Base-by-base conservation (phyloP, 768 basidiomycete species). In the Cystobasidium tubakii region DNA sequence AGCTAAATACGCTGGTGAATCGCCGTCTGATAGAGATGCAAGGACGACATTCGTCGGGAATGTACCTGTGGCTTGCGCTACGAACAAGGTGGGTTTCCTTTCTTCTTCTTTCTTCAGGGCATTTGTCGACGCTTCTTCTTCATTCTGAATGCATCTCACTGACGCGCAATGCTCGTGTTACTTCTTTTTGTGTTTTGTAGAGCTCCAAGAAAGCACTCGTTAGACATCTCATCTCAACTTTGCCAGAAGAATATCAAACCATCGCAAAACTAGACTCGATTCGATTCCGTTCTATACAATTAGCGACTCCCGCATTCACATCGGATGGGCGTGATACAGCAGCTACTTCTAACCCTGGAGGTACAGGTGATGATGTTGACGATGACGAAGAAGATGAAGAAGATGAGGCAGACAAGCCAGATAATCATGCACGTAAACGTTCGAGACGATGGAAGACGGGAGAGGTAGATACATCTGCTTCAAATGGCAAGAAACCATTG, bases 31-130 rank as follows among this genome's bases (percentile, higher is more conserved):
- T 36, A 67, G 53, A 42, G 88, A 96, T 77, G 85, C 85, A 21
- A 86, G 95, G 31, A 97, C 95, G 4, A 84, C 97, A 60, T 99
- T 99, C 81, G 83, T 99, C 17, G 94, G 94, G 1, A 97, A 97
- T 79, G 83, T 99, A 1, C 86, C 88, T 0, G 82, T 89, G 0
- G 88, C 90, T 9, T 86, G 90, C 23, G 88, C 87, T 21, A 88
- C 89, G 60, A 87, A 86, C 78, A 88, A 87, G 82, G 94, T 93
- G 75, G 25, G n/a, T 60, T 69, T 53, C 50, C 15, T 34, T 21
- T 29, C 34, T 50, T 42, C 0, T 57, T 70, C 29, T 1, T 36
- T 46, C 44, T 42, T 25, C 23, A 57, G 67, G n/a, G n/a, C n/a
- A n/a, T n/a, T n/a, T n/a, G n/a, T n/a, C n/a, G n/a, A n/a, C n/a